phyloP scores from a whole-genome alignment of 2,329 filamentous ascomycete genomes.

The Emergomyces pasteurianus region DNA sequence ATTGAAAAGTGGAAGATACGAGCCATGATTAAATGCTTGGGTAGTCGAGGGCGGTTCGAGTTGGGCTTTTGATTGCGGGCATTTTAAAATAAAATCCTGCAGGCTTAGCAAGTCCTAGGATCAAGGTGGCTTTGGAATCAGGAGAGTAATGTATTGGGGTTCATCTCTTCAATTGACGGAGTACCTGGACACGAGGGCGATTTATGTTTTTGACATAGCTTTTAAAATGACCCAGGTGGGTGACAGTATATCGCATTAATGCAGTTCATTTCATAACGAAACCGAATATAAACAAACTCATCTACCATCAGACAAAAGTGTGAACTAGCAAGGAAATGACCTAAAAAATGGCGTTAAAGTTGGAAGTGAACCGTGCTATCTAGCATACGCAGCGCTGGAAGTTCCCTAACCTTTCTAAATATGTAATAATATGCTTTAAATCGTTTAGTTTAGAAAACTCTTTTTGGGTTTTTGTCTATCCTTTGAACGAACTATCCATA shows the following conservation, averaged over 20 bases:
- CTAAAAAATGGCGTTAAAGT: background rate
- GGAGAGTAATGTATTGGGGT: too few species aligned
- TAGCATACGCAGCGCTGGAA: background rate
- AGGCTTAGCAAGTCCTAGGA: too few species aligned
- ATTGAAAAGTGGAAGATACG: too few species aligned
- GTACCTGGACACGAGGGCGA: background rate
- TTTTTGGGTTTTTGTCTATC: background rate
- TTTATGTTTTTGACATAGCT: background rate
- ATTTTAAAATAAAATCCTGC: too few species aligned
- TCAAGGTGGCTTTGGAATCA: too few species aligned
- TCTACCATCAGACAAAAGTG: background rate
- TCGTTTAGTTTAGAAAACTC: background rate
- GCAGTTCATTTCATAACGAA: background rate
- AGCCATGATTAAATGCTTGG: too few species aligned
- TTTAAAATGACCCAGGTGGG: background rate
- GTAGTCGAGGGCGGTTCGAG: too few species aligned
- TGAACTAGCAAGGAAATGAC: background rate
- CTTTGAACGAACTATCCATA: background rate
- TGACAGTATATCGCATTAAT: too few species aligned
- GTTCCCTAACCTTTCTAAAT: background rate
- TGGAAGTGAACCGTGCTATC: background rate
- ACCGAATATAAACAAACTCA: background rate
- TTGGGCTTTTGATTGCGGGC: too few species aligned
- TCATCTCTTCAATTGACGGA: too few species aligned
- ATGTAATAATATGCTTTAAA: background rate